These are phyloP conservation scores for Lichtheimia corymbifera DNA, from an alignment of 371 early-diverging fungal species.

Conservation along the genomic window DNA sequence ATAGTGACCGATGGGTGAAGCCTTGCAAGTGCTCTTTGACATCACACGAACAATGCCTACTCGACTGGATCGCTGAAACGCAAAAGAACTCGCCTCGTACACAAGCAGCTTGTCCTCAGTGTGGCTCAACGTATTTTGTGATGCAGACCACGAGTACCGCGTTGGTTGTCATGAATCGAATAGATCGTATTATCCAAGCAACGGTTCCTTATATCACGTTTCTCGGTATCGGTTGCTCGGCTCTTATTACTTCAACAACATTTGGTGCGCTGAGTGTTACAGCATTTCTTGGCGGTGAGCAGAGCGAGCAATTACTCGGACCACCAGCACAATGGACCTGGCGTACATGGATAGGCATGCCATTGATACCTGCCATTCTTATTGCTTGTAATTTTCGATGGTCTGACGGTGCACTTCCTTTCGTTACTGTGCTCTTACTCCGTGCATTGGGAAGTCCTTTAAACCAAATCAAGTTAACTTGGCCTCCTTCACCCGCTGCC, in stretches of 20 bases:
- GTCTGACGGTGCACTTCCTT: constrained; percentile 40
- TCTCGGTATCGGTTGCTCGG: constrained; percentile 62
- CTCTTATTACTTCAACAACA: constrained; percentile 61
- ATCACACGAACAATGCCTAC: constrained; percentile 72
- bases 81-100: constrained; percentile 59
- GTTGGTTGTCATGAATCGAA: constrained; percentile 49
- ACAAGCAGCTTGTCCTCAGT: constrained; percentile 79
- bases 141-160: constrained; percentile 54
- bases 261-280: constrained; percentile 73
- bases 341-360: constrained; percentile 68
- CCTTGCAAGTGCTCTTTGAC: constrained; percentile 77
- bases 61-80: constrained; percentile 78
- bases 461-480: constrained; percentile 33
- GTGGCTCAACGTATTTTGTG: constrained; percentile 64
- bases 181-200: constrained; percentile 62
- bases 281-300: constrained; percentile 64
- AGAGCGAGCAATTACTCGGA: constrained; percentile 67
- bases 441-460: constrained; percentile 17
- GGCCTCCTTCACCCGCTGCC: constrained; percentile 58
- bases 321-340: constrained; percentile 63
- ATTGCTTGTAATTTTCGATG: constrained; percentile 58
- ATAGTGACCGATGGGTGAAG: constrained; percentile 62
- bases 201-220: constrained; percentile 66
- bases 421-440: constrained; percentile 31
- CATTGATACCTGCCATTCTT: constrained; percentile 65